Conservation (phyloP, 2,329 filamentous ascomycete species). For the Cyclaneusma minus region DNA sequence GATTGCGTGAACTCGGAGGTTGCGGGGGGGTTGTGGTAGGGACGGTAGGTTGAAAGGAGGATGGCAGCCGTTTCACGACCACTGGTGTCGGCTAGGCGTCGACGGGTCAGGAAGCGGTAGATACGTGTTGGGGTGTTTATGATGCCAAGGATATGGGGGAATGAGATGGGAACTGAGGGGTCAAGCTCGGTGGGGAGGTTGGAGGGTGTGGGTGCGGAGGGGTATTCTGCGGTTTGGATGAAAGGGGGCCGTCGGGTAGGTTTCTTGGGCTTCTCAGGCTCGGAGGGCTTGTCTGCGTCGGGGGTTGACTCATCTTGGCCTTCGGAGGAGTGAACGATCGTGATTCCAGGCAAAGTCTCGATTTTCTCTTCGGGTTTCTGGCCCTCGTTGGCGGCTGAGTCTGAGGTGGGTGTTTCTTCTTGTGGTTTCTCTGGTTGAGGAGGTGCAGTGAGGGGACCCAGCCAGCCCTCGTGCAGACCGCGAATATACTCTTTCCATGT, state of each 20-base stretch:
- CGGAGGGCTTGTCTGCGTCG: slow-evolving; percentile 10
- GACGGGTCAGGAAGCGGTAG: slow-evolving; percentile 74
- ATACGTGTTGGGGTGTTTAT: slow-evolving; percentile 75
- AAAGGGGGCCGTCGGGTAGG: slow-evolving; percentile 55
- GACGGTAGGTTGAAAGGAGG: slow-evolving; percentile 46
- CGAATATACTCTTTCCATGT: slow-evolving; percentile 96
- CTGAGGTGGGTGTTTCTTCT: slow-evolving; percentile 6
- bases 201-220: slow-evolving; percentile 44
- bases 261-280: slow-evolving; percentile 37
- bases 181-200: slow-evolving; percentile 56
- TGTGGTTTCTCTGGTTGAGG: slow-evolving; percentile 18
- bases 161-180: slow-evolving; percentile 55
- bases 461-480: slow-evolving; percentile 89
- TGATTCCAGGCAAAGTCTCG: slow-evolving; percentile 12
- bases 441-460: slow-evolving; percentile 65
- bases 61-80: slow-evolving; percentile 77
- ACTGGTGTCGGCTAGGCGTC: slow-evolving; percentile 71
- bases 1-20: slow-evolving; percentile 33
- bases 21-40: slow-evolving; percentile 25
- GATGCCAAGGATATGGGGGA: slow-evolving; percentile 89
- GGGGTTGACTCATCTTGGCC: slow-evolving; percentile 8
- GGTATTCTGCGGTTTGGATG: slow-evolving; percentile 59
- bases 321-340: slow-evolving; percentile 15
- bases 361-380: slow-evolving; percentile 13
- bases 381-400: slow-evolving; percentile 5